These are phyloP conservation scores for Wallacemonas collosoma DNA, from an alignment of 208 protist species.

Conservation along the genomic window DNA sequence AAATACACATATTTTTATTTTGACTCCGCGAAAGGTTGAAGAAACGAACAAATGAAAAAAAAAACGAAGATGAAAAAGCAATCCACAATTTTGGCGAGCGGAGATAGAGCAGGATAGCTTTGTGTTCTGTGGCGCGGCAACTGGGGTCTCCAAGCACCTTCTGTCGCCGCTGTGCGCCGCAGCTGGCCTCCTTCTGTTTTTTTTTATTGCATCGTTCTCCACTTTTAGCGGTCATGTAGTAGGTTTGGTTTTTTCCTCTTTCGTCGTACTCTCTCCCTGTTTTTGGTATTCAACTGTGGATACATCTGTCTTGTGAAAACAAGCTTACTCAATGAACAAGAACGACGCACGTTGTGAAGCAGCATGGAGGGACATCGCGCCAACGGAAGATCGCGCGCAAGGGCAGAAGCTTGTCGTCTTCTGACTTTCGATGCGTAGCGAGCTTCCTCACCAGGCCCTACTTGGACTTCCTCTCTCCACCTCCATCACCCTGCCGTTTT, in stretches of 20 bases:
- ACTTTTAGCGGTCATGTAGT: constrained; percentile 18
- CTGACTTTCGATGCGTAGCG: no score
- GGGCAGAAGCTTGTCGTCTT: no score
- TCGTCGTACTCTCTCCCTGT: background rate
- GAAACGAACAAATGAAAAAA: constrained; percentile 16
- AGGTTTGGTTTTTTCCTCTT: constrained; percentile 21
- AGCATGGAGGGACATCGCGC: background rate
- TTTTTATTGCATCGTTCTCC: constrained; percentile 6
- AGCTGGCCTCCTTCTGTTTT: background rate
- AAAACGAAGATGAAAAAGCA: constrained; percentile 20
- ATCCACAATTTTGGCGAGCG: constrained; percentile 8
- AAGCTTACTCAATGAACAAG: constrained; percentile 12
- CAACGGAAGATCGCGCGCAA: no score
- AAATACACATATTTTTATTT: constrained; percentile 1
- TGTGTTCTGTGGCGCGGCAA: no score
- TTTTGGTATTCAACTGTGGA: constrained; percentile 19
- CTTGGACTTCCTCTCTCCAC: no score
- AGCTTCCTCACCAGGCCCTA: no score
- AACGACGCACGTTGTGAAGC: background rate
- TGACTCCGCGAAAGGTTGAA: background rate
- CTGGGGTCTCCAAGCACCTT: no score
- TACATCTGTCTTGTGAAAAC: constrained; percentile 5
- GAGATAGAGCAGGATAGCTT: no score
- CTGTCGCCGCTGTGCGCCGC: background rate
- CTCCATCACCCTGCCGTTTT: no score